Evolutionary conservation across 495 filamentous ascomycete genomes (phyloP).

Genomic region (Daldinia grandis): DNA sequence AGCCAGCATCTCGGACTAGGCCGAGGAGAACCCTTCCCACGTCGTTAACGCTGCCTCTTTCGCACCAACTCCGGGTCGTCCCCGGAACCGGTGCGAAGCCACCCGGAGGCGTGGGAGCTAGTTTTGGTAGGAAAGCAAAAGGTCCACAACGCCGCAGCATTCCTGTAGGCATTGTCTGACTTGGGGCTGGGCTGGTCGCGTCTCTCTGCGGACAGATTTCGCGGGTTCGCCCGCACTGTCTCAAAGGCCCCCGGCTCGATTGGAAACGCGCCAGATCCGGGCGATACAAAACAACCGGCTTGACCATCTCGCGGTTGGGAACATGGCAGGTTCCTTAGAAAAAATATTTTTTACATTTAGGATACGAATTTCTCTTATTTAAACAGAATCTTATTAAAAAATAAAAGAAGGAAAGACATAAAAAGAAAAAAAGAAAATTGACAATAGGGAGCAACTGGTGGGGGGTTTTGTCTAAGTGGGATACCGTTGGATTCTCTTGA

Average conservation of each 20-base stretch:
- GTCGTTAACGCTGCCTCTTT: constrained; percentile 40
- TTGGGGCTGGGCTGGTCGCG: constrained; percentile 57
- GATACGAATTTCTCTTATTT: neutral
- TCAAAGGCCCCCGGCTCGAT: constrained; percentile 49
- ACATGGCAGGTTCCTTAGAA: constrained; percentile 21
- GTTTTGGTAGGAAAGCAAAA: constrained; percentile 38
- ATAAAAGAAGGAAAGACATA: constrained; percentile 15
- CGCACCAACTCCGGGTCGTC: neutral
- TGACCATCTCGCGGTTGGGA: constrained; percentile 28
- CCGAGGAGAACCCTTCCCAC: constrained; percentile 54
- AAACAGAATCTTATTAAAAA: neutral
- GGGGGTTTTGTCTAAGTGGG: constrained; percentile 35
- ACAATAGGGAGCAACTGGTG: constrained; percentile 42
- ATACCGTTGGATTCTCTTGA: constrained; percentile 39
- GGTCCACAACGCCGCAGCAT: constrained; percentile 10
- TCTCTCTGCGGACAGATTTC: constrained; percentile 51
- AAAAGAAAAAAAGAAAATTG: constrained; percentile 28
- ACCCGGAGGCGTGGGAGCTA: constrained; percentile 44
- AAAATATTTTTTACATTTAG: neutral
- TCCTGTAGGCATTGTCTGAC: constrained; percentile 19
- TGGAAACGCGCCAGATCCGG: constrained; percentile 36
- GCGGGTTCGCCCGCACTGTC: constrained; percentile 51
- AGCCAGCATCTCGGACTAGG: constrained; percentile 65
- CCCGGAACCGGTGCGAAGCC: constrained; percentile 29
- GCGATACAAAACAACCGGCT: constrained; percentile 21